Percentiles rank a stretch among this genome's conserved stretches.
Conservation (phyloP, 768 basidiomycete species). For the Auriscalpium orientale region DNA sequence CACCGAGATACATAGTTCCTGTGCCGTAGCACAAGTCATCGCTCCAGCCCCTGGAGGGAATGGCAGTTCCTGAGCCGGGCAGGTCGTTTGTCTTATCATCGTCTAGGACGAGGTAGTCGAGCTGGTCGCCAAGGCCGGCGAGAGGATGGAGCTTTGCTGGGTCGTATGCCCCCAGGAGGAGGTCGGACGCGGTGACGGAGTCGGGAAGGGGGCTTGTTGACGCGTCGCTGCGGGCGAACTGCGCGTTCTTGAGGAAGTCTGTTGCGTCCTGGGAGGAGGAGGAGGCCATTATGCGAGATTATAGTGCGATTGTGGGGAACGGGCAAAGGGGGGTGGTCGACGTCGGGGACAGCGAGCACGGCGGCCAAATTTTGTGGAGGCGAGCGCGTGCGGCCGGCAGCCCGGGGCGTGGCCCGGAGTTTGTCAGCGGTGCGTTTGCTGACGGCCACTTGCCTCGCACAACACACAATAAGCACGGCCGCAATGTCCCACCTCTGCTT, state of each 20-base stretch:
- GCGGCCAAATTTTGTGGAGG: conserved; percentile 6
- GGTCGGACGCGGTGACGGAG: conserved; percentile 76
- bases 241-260: conserved; percentile 13
- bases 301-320: neutral
- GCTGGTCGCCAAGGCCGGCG: conserved; percentile 83
- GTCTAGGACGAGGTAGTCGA: conserved; percentile 93
- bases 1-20: conserved; percentile 96
- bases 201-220: conserved; percentile 36
- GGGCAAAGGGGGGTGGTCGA: conserved; percentile 2
- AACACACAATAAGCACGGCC: no score
- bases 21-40: conserved; percentile 99
- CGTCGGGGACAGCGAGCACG: neutral
- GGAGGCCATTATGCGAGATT: conserved; percentile 7
- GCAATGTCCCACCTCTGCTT: no score
- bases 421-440: no score
- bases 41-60: conserved; percentile 96
- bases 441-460: no score
- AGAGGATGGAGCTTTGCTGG: conserved; percentile 90
- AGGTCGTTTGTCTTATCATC: conserved; percentile 92
- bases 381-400: conserved; percentile 5
- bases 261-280: conserved; percentile 3
- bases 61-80: conserved; percentile 83
- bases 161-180: conserved; percentile 84
- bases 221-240: conserved; percentile 26
- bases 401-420: conserved; percentile 5